Evolutionary conservation across 2,329 filamentous ascomycete genomes (phyloP).

Genomic region (Ophiostoma fasciatum): DNA sequence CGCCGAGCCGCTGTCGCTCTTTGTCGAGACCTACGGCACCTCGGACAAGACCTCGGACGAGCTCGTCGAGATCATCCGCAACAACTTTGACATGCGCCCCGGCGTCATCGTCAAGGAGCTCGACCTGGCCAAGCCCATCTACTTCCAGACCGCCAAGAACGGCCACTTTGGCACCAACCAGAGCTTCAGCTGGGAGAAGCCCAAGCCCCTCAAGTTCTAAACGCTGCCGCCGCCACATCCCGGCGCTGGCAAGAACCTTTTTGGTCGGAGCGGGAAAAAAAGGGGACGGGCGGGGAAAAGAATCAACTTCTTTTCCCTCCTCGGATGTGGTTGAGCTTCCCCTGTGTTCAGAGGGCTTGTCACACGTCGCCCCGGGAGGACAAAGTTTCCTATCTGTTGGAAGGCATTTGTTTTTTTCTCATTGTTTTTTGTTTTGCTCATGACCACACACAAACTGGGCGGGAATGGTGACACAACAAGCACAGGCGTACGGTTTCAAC

Average conservation of each 20-base stretch:
- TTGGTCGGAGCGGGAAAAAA: not conserved
- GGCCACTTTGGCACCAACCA: constrained; percentile 98
- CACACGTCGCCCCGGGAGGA: too few species aligned
- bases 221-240: too few species aligned
- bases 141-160: constrained; percentile 98
- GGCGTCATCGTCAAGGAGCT: constrained; percentile 98
- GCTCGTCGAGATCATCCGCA: constrained; percentile 83
- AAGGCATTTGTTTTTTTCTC: not conserved
- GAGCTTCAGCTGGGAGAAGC: constrained; percentile 95
- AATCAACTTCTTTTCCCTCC: constrained; percentile 7
- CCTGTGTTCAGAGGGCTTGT: too few species aligned
- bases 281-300: not conserved
- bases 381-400: too few species aligned
- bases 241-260: too few species aligned
- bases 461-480: constrained; percentile 10
- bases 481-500: constrained; percentile 16
- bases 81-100: constrained; percentile 95
- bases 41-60: constrained; percentile 79
- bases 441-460: constrained; percentile 5
- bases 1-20: constrained; percentile 92
- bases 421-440: constrained; percentile 9
- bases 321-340: too few species aligned
- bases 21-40: constrained; percentile 95
- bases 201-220: constrained; percentile 88
- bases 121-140: constrained; percentile 89